phyloP scores from a whole-genome alignment of 1,284 basidiomycete species.

The Fomitopsis palustris region DNA sequence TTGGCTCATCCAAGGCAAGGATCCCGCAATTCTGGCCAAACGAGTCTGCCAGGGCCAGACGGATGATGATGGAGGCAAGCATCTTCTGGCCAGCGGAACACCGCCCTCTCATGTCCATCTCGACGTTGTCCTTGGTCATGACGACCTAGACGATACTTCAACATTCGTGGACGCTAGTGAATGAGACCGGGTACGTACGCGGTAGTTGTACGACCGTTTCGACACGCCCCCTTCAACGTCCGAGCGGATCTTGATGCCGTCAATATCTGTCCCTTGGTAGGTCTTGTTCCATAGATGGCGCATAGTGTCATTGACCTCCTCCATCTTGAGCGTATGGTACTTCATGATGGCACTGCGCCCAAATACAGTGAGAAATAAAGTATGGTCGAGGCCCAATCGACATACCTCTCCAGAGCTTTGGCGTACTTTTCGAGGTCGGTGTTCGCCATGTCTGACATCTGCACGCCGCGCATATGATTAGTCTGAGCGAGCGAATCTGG shows the following conservation, averaged over 20 bases:
- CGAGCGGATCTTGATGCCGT: conserved; percentile 93
- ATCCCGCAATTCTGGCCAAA: conserved; percentile 98
- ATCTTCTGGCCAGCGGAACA: conserved; percentile 99
- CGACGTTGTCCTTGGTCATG: conserved; percentile 98
- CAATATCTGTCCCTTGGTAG: conserved; percentile 99
- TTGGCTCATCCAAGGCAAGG: conserved; percentile 96
- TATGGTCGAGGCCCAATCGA: conserved; percentile 10
- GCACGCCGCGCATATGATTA: conserved; percentile 7
- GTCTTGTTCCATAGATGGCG: conserved; percentile 97
- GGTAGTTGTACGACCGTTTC: conserved; percentile 96
- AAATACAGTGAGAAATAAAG: neutral
- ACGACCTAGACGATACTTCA: conserved; percentile 62
- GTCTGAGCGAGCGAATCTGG: too few species aligned
- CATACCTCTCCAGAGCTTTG: conserved; percentile 91
- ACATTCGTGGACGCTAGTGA: neutral
- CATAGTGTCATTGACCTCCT: conserved; percentile 98
- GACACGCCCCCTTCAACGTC: conserved; percentile 85
- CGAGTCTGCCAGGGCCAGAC: conserved; percentile 95
- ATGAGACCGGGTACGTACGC: conserved; percentile 46
- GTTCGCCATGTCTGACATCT: conserved; percentile 95
- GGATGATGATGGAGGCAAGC: conserved; percentile 98
- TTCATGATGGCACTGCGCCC: conserved; percentile 90
- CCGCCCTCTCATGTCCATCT: conserved; percentile 99
- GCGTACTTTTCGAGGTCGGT: conserved; percentile 96
- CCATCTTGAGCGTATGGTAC: conserved; percentile 99